Conservation (phyloP, 306 rosid genomes). For the Glycyrrhiza uralensis region DNA sequence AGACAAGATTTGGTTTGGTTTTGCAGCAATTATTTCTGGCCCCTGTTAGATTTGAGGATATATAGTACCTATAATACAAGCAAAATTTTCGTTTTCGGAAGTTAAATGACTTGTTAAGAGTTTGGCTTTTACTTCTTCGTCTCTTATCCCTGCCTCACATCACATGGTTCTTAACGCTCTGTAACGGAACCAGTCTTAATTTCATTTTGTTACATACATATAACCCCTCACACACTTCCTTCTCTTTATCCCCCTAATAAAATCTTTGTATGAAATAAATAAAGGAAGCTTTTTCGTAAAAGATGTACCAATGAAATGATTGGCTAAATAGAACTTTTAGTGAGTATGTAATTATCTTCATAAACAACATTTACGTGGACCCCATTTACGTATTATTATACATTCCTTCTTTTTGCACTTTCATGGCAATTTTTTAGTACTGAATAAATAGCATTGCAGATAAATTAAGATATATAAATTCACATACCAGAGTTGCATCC, state of each 20-base stretch:
- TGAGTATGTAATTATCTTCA: too few relatives aligned
- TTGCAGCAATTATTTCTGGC: background rate
- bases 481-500: slow-evolving; percentile 73
- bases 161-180: background rate
- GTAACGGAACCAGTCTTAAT: background rate
- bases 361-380: too few relatives aligned
- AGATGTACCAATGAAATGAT: too few relatives aligned
- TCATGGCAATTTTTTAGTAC: background rate
- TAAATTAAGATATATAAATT: background rate
- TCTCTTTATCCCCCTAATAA: background rate
- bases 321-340: too few relatives aligned
- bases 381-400: too few relatives aligned
- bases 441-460: background rate
- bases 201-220: background rate
- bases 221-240: background rate
- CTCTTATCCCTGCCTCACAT: background rate
- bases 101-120: background rate
- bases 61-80: background rate
- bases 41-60: background rate
- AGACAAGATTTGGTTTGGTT: background rate
- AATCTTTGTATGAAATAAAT: background rate
- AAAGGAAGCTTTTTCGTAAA: too few relatives aligned
- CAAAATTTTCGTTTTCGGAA: background rate
- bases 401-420: too few relatives aligned
- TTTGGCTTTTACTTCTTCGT: background rate